Evolutionary conservation across 2,329 filamentous ascomycete genomes (phyloP), one percentile per base, ranked within the genome.

Genomic region (Hortaea sp.): DNA sequence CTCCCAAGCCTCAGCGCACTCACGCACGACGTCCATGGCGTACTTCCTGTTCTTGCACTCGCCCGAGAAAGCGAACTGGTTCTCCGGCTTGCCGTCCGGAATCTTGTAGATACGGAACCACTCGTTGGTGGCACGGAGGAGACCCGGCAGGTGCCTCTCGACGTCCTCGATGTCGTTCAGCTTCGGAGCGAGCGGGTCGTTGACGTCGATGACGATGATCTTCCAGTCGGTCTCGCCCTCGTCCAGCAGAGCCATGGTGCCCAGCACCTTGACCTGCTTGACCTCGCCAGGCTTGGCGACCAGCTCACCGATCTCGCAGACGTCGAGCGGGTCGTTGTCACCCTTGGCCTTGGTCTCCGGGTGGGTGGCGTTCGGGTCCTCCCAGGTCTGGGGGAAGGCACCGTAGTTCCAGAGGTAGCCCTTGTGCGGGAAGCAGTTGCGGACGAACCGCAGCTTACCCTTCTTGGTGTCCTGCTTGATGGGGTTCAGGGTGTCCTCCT

Each of bases 41-140:
- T 97, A 95, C 85, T 85, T 88, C 82, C 89, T 94, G 84, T 98
- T 98, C 85, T 98, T 98, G 86, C 90, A 97, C 79, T 98, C 92
- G 76, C 92, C 92, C 50, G 89, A 95, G 78, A 98, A 98, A 64
- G 92, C 92, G 67, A 98, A 98, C 77, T 97, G 92, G 82, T 98
- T 98, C 85, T 98, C 92, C 63, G 90, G 89, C 88, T 98, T 98
- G 78, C 92, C 92, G 68, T 98, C 92, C 67, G 92, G 92, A 73
- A 98, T 98, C 81, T 98, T 98, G 85, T 98, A 98, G 81, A 98
- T 98, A 71, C 92, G 88, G 88, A 98, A 98, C 92, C 92, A 98
- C 78, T 98, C 92, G 68, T 98, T 98, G 67, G 90, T 97, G 66
- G 92, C 92, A 59, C 92, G 85, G 69, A 98, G 80, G 50, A 98